Percentiles rank a stretch among this genome's conserved stretches.
Evolutionary conservation across 495 filamentous ascomycete genomes (phyloP).

Genomic region (Friedmanniomyces simplex): DNA sequence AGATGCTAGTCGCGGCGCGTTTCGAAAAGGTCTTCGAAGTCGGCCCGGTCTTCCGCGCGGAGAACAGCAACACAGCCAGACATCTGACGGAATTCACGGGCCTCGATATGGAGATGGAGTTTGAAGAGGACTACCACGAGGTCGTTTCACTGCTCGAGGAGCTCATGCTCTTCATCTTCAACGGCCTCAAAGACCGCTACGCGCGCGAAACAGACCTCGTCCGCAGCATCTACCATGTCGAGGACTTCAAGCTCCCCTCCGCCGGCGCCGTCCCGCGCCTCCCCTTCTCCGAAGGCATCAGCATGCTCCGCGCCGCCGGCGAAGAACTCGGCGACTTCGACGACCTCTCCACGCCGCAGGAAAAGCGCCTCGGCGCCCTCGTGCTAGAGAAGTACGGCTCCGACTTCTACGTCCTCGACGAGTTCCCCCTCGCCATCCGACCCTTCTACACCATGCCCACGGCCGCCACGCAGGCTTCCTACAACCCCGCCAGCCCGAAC

Average conservation of each 20-base stretch:
- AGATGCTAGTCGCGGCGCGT: constrained; percentile 36
- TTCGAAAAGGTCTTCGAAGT: constrained; percentile 36
- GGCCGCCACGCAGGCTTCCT: constrained; percentile 43
- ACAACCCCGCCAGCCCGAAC: constrained; percentile 59
- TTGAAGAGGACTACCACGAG: constrained; percentile 39
- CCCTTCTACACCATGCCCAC: constrained; percentile 88
- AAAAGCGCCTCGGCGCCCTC: constrained; percentile 80
- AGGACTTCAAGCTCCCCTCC: constrained; percentile 41
- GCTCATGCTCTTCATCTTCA: constrained; percentile 38
- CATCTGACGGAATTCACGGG: constrained; percentile 40
- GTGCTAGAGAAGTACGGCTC: constrained; percentile 74
- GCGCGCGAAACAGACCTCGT: constrained; percentile 35
- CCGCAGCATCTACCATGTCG: constrained; percentile 33
- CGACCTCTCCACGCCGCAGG: constrained; percentile 72
- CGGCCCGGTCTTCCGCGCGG: constrained; percentile 37
- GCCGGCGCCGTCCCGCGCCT: constrained; percentile 69
- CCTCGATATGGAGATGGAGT: constrained; percentile 39
- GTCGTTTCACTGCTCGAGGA: constrained; percentile 35
- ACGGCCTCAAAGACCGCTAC: constrained; percentile 30
- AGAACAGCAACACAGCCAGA: constrained; percentile 38
- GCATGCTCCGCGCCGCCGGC: constrained; percentile 68
- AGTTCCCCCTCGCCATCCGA: constrained; percentile 74
- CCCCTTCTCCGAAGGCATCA: constrained; percentile 76
- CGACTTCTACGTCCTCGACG: constrained; percentile 87
- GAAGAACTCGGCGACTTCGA: constrained; percentile 61